These are phyloP conservation scores for Pleurotus sapidus DNA, from an alignment of 768 basidiomycete species.

Conservation along the genomic window DNA sequence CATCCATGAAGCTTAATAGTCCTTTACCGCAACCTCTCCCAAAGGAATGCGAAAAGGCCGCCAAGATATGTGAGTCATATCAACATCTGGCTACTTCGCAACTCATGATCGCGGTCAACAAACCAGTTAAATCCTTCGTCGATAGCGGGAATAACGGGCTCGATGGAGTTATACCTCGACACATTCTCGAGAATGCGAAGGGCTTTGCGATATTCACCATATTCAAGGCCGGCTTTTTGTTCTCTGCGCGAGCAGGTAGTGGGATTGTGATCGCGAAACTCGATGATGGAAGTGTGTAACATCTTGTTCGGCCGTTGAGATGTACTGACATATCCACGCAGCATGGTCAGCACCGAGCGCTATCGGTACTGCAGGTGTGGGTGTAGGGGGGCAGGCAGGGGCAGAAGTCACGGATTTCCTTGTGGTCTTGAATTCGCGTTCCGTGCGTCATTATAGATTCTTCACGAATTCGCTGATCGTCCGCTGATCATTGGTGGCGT, in stretches of 20 bases:
- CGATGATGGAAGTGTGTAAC: slow-evolving; percentile 70
- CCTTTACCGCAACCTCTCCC: slow-evolving; percentile 59
- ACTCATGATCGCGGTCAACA: background rate
- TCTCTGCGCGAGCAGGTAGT: slow-evolving; percentile 81
- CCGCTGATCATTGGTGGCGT: slow-evolving; percentile 3
- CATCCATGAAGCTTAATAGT: slow-evolving; percentile 43
- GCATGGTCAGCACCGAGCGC: slow-evolving; percentile 95
- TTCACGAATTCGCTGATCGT: background rate
- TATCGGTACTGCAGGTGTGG: slow-evolving; percentile 89
- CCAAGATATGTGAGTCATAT: slow-evolving; percentile 70
- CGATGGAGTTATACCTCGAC: slow-evolving; percentile 64
- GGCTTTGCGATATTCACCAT: slow-evolving; percentile 92
- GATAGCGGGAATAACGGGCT: slow-evolving; percentile 78
- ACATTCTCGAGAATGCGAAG: slow-evolving; percentile 47
- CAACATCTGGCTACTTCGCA: slow-evolving; percentile 7
- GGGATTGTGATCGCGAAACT: slow-evolving; percentile 88
- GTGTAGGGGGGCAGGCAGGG: slow-evolving; percentile 80
- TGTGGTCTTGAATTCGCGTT: slow-evolving; percentile 80
- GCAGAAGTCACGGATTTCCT: slow-evolving; percentile 91
- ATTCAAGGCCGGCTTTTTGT: slow-evolving; percentile 70
- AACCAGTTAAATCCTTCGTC: slow-evolving; percentile 79
- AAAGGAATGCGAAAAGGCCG: slow-evolving; percentile 86
- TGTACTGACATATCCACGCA: slow-evolving; percentile 23
- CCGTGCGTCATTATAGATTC: slow-evolving; percentile 42
- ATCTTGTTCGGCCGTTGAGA: background rate